These are phyloP conservation scores for Osmanthus fragrans DNA, from an alignment of 257 asterid species.

Conservation along the genomic window DNA sequence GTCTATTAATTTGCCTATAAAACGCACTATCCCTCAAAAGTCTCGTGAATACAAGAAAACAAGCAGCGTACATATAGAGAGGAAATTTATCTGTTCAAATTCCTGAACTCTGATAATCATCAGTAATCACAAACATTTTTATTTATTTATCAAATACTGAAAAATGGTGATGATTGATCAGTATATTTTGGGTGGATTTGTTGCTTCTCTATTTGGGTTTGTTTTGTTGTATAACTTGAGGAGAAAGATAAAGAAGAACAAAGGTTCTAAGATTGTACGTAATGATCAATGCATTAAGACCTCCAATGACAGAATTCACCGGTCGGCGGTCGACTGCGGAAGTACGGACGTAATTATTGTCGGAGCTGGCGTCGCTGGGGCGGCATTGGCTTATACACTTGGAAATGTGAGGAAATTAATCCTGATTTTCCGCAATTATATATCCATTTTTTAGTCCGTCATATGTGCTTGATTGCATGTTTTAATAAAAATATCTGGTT, in stretches of 20 bases:
- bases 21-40: slow-evolving; percentile 20
- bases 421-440: background rate
- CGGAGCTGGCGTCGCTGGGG: slow-evolving; percentile 82
- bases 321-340: slow-evolving; percentile 21
- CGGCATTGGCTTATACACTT: slow-evolving; percentile 66
- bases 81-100: background rate
- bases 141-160: background rate
- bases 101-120: slow-evolving; percentile 2
- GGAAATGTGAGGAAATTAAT: slow-evolving; percentile 48
- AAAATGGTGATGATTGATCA: slow-evolving; percentile 50
- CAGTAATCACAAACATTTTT: background rate
- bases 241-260: slow-evolving; percentile 34
- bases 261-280: slow-evolving; percentile 29
- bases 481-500: background rate
- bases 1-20: slow-evolving; percentile 15
- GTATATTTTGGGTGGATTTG: slow-evolving; percentile 48
- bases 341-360: slow-evolving; percentile 60
- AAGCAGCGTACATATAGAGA: background rate
- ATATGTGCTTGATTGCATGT: background rate
- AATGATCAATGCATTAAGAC: slow-evolving; percentile 24
- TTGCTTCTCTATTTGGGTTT: slow-evolving; percentile 51
- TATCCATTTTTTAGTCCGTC: background rate
- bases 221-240: slow-evolving; percentile 43
- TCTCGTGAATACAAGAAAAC: slow-evolving; percentile 12
- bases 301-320: slow-evolving; percentile 18